A percentile compares a stretch with the other conserved stretches of the same genome.
Evolutionary conservation across 352 stramenopile genomes (phyloP).

Genomic region (Phytopythium sindhum): DNA sequence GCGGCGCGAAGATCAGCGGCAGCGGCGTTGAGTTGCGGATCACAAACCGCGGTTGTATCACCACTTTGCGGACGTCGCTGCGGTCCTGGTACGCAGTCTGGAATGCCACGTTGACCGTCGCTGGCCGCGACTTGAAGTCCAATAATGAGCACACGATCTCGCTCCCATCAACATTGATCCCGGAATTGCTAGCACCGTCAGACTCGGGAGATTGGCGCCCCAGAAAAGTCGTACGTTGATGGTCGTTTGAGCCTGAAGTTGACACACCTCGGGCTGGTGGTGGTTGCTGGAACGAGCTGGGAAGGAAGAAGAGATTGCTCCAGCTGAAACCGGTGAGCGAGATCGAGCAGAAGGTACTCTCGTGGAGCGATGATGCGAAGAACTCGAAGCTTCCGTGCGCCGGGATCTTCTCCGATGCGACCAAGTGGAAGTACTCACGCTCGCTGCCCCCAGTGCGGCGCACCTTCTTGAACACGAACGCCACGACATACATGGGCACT

Average conservation of each 20-base stretch:
- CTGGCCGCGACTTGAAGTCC: conserved; percentile 54
- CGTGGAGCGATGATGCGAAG: conserved; percentile 65
- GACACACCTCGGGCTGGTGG: not conserved
- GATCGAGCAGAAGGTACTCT: conserved; percentile 70
- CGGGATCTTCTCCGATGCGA: conserved; percentile 61
- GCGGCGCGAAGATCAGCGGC: conserved; percentile 47
- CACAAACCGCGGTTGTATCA: conserved; percentile 64
- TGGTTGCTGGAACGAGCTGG: conserved; percentile 20
- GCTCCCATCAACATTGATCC: conserved; percentile 9
- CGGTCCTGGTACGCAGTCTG: conserved; percentile 41
- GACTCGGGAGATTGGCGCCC: not conserved
- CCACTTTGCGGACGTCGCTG: conserved; percentile 47
- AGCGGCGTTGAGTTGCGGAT: conserved; percentile 60
- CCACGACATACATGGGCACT: conserved; percentile 55
- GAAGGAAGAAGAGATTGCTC: conserved; percentile 70
- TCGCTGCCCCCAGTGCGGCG: conserved; percentile 44
- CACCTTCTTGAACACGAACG: conserved; percentile 83
- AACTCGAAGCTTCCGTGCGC: conserved; percentile 50
- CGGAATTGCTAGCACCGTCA: conserved; percentile 13
- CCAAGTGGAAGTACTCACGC: conserved; percentile 70
- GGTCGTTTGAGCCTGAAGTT: not conserved
- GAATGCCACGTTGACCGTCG: conserved; percentile 64
- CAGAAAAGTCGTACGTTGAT: not conserved
- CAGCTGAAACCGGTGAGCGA: conserved; percentile 78
- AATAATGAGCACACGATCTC: conserved; percentile 47